Evolutionary conservation across 2,329 filamentous ascomycete species (phyloP).

Genomic region (Colletotrichum euphorbiae): DNA sequence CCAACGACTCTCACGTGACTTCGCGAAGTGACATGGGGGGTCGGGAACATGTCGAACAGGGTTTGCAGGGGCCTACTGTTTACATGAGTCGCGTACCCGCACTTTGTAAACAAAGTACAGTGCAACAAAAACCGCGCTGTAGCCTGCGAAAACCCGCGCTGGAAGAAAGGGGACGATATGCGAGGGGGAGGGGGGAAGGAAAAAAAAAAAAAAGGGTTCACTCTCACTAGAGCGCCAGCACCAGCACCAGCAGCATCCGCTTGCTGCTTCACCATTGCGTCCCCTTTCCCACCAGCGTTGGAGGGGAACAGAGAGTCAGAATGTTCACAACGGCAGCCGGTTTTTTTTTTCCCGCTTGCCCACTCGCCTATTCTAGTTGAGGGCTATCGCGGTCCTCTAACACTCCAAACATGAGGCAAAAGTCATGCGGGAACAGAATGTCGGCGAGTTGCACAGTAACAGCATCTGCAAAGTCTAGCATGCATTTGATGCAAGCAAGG

Average conservation of each 20-base stretch:
- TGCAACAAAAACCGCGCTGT: neutral
- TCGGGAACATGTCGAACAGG: conserved; percentile 8
- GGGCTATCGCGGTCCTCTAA: conserved; percentile 10
- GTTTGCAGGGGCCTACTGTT: conserved; percentile 37
- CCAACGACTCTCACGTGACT: conserved; percentile 24
- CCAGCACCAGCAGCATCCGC: conserved; percentile 15
- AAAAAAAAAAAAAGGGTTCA: neutral
- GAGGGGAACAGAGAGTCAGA: conserved; percentile 13
- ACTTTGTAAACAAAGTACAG: conserved; percentile 38
- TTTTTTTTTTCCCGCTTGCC: conserved; percentile 7
- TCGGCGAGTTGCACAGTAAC: conserved; percentile 7
- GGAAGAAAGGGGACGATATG: neutral
- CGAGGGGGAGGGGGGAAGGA: neutral
- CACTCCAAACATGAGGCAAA: neutral
- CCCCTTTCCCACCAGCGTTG: conserved; percentile 4
- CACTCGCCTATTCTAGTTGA: neutral
- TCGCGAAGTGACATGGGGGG: conserved; percentile 32
- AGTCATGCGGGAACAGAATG: neutral
- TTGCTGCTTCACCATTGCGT: conserved; percentile 23
- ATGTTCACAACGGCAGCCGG: conserved; percentile 24
- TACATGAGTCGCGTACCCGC: conserved; percentile 38
- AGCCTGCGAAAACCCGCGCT: neutral
- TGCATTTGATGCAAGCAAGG: conserved; percentile 20
- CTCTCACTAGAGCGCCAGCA: conserved; percentile 14
- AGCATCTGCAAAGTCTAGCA: neutral